Percentiles rank a stretch among this genome's conserved stretches.
phyloP scores from a whole-genome alignment of 1,139 yeast genomes.

The Geotrichum europaeum region DNA sequence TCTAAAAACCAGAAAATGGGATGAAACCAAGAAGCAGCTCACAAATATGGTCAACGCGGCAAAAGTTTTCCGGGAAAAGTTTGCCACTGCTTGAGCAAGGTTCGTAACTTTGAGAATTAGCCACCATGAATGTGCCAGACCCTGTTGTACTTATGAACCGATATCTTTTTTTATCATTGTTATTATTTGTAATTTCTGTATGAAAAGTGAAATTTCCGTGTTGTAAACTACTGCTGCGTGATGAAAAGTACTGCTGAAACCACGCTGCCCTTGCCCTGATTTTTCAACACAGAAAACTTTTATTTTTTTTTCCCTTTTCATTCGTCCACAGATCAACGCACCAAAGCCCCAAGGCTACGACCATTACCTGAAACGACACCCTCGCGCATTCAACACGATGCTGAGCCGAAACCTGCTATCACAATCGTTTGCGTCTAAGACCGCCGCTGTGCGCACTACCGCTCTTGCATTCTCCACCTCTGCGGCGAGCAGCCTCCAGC shows the following conservation, averaged over 20 bases:
- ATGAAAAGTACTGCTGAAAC: background rate
- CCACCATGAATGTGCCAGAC: background rate
- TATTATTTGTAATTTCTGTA: background rate
- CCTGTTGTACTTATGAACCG: background rate
- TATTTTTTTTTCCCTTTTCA: background rate
- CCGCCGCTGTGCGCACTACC: background rate
- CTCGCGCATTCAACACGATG: background rate
- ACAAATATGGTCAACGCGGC: constrained; percentile 99
- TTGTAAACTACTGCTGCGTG: background rate
- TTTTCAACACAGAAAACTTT: background rate
- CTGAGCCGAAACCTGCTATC: background rate
- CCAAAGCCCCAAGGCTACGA: background rate
- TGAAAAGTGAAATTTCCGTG: background rate
- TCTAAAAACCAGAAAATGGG: constrained; percentile 96
- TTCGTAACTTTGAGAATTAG: constrained; percentile 43
- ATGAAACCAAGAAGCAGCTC: constrained; percentile 71
- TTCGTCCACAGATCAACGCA: background rate
- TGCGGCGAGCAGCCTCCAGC: background rate
- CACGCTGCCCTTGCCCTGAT: background rate
- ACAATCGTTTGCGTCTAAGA: background rate
- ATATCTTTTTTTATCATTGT: background rate
- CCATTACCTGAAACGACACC: background rate
- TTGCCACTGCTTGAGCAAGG: constrained; percentile 70
- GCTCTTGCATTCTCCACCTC: background rate
- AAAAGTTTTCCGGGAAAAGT: constrained; percentile 84